Conservation (phyloP, 345 rosid species). For the Ceriops tagal region DNA sequence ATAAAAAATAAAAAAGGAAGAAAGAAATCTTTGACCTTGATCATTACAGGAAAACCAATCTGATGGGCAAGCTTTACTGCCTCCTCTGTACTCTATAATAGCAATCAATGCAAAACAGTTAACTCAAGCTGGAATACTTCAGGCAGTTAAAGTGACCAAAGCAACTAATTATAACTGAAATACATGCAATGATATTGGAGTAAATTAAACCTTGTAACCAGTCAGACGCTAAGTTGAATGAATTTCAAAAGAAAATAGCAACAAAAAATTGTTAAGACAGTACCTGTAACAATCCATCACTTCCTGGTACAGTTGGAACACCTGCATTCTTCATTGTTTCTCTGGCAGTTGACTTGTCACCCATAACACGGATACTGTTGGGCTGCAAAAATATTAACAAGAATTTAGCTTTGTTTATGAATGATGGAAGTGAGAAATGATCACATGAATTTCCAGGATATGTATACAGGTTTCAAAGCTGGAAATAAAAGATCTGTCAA, state of each 20-base stretch:
- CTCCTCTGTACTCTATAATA: constrained; percentile 84
- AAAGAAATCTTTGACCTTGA: constrained; percentile 56
- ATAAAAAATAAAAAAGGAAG: background rate
- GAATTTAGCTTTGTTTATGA: background rate
- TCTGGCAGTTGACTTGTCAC: constrained; percentile 97
- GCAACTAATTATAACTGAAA: too few species aligned
- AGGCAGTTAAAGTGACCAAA: too few species aligned
- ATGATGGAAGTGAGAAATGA: background rate
- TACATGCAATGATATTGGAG: too few species aligned
- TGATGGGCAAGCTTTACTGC: constrained; percentile 72
- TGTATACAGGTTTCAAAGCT: too few species aligned
- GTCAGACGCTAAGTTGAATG: background rate
- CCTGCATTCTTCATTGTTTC: constrained; percentile 99
- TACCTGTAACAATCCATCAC: constrained; percentile 93
- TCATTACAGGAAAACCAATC: constrained; percentile 97
- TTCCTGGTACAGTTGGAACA: constrained; percentile 98
- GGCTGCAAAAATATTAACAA: constrained; percentile 51
- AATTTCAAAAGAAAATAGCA: constrained; percentile 3
- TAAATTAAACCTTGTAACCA: background rate
- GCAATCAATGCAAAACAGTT: constrained; percentile 13
- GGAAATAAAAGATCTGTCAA: too few species aligned
- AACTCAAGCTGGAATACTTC: background rate
- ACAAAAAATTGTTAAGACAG: background rate
- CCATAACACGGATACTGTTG: constrained; percentile 95
- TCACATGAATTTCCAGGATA: background rate